phyloP scores from a whole-genome alignment of 2,329 filamentous ascomycete genomes.

The Penicillium sp. region DNA sequence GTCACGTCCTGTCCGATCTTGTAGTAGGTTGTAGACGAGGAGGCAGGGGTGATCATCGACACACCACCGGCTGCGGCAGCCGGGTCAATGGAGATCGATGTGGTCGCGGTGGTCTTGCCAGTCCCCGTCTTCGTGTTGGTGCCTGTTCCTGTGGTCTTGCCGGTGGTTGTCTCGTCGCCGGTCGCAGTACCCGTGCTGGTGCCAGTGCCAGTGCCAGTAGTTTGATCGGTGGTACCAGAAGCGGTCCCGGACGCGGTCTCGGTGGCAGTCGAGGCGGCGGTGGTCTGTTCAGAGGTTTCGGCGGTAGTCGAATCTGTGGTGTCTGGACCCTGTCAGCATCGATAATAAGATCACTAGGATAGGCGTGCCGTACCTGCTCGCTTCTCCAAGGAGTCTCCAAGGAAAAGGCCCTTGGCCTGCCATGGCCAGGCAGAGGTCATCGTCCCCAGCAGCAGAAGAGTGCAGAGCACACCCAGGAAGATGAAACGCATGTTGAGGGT shows the following conservation, averaged over 20 bases:
- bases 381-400: slow-evolving; percentile 24
- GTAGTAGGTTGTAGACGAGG: slow-evolving; percentile 58
- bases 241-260: slow-evolving; percentile 19
- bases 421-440: slow-evolving; percentile 35
- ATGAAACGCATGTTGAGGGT: slow-evolving; percentile 36
- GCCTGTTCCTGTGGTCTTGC: slow-evolving; percentile 17
- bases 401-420: slow-evolving; percentile 15
- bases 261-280: slow-evolving; percentile 12
- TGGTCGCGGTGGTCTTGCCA: slow-evolving; percentile 31
- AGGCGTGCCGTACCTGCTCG: slow-evolving; percentile 26
- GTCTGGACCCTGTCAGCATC: slow-evolving; percentile 14
- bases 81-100: slow-evolving; percentile 52
- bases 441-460: slow-evolving; percentile 35
- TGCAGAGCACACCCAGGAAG: slow-evolving; percentile 35
- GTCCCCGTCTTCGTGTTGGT: slow-evolving; percentile 22
- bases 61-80: slow-evolving; percentile 61
- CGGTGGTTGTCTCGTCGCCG: slow-evolving; percentile 7
- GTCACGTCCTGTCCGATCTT: slow-evolving; percentile 65
- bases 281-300: slow-evolving; percentile 18
- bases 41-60: slow-evolving; percentile 61
- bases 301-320: slow-evolving; percentile 19
- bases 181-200: slow-evolving; percentile 14
- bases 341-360: background rate
- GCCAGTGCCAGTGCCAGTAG: slow-evolving; percentile 13
- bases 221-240: slow-evolving; percentile 13